phyloP scores from a whole-genome alignment of 352 stramenopile species.

The Aphanomyces astaci region DNA sequence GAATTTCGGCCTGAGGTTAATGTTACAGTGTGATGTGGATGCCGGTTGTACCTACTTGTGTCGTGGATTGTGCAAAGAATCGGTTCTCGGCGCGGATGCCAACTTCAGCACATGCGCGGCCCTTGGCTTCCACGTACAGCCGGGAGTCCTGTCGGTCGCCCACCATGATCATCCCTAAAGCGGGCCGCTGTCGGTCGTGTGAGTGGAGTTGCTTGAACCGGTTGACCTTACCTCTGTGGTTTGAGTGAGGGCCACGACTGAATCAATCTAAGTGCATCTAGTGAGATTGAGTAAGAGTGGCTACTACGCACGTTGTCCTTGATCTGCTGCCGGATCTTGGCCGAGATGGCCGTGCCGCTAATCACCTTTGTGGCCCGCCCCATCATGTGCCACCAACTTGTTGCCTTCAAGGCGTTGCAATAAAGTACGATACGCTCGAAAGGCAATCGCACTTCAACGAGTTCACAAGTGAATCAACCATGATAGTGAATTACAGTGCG shows the following conservation, averaged over 20 bases:
- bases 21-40: not conserved
- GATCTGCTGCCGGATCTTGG: constrained; percentile 52
- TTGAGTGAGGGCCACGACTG: not conserved
- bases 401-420: not conserved
- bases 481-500: not conserved
- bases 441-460: not conserved
- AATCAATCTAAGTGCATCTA: constrained; percentile 10
- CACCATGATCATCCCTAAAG: constrained; percentile 97
- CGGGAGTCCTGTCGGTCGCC: constrained; percentile 93
- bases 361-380: constrained; percentile 18
- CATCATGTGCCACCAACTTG: not conserved
- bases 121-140: constrained; percentile 98
- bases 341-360: constrained; percentile 47
- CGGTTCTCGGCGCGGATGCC: constrained; percentile 90
- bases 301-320: constrained; percentile 29
- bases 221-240: not conserved
- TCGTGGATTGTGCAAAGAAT: constrained; percentile 53
- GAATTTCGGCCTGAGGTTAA: constrained; percentile 36
- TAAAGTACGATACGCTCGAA: not conserved
- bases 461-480: not conserved
- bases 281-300: not conserved
- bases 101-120: constrained; percentile 90
- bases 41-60: constrained; percentile 59
- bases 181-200: constrained; percentile 56
- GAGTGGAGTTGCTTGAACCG: not conserved